Percentiles rank a stretch among this genome's conserved stretches.
Evolutionary conservation across 2,329 filamentous ascomycete genomes (phyloP).

Genomic region (Waltergamsia citrina): DNA sequence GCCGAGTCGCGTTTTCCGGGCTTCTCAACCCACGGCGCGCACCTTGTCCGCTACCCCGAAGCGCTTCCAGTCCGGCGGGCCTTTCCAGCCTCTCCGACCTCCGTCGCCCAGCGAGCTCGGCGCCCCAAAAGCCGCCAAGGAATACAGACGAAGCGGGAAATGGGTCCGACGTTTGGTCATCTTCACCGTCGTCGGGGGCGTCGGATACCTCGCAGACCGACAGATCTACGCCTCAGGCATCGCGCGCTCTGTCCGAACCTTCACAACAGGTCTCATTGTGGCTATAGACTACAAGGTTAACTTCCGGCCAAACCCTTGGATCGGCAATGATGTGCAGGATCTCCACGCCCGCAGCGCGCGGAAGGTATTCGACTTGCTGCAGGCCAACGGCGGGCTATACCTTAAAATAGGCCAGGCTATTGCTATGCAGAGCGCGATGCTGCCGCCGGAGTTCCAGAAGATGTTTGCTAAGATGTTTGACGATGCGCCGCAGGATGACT

Average conservation of each 20-base stretch:
- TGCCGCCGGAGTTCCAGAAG: slow-evolving; percentile 88
- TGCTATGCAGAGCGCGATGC: slow-evolving; percentile 91
- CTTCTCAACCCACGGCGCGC: slow-evolving; percentile 4
- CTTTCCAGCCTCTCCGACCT: slow-evolving; percentile 60
- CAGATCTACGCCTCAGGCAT: slow-evolving; percentile 73
- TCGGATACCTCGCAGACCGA: slow-evolving; percentile 59
- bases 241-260: slow-evolving; percentile 71
- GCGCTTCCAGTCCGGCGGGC: slow-evolving; percentile 22
- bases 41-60: slow-evolving; percentile 9
- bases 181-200: slow-evolving; percentile 47
- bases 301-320: slow-evolving; percentile 70
- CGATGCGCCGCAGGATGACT: slow-evolving; percentile 87
- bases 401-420: slow-evolving; percentile 98
- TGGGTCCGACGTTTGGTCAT: slow-evolving; percentile 69
- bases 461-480: slow-evolving; percentile 98
- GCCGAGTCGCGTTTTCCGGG: slow-evolving; percentile 6
- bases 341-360: slow-evolving; percentile 79
- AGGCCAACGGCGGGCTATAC: slow-evolving; percentile 85
- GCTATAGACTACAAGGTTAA: slow-evolving; percentile 96
- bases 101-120: slow-evolving; percentile 74
- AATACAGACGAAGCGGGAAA: slow-evolving; percentile 60
- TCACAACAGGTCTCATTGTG: slow-evolving; percentile 67
- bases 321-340: slow-evolving; percentile 64
- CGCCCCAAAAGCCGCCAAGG: slow-evolving; percentile 58
- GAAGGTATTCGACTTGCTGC: slow-evolving; percentile 70